Evolutionary conservation across 139 green algal genomes (phyloP), one percentile per base, ranked within the genome.

Genomic region (Chlamydomonas sp.): DNA sequence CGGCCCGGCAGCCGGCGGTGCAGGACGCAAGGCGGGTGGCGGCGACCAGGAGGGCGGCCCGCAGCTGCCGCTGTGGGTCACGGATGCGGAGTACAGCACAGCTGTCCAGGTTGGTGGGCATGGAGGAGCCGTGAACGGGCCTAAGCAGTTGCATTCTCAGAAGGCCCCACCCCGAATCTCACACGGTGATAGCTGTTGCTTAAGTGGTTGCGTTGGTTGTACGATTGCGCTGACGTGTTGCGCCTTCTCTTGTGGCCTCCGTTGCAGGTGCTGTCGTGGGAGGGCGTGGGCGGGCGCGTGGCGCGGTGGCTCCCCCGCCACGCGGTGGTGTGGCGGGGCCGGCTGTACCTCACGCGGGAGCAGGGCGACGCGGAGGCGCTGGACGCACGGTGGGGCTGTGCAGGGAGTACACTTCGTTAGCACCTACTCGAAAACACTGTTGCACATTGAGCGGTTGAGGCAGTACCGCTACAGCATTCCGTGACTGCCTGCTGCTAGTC

Each of bases 71-170:
- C 89, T 93, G 72, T 94, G 92, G 92, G 68, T 91, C 57, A 91
- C 72, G 7, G 92, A 93, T 20, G 79, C 90, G 12, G 92, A 94
- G 92, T 93, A 93, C 79, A 78, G 63, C 4, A 69, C 78, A 14
- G 79, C 77, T 59, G 86, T 90, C 68, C 18, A 75, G 31, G 31
- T 49, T 49, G n/a, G 81, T 87, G 31, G 31, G 31, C 31, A 49
- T 49, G 31, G 31, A 49, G 31, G 31, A 49, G 31, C 31, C 31
- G 31, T 49, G 31, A 49, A 49, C 31, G 31, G 31, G 31, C 31
- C 31, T 49, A 49, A 49, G 31, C 31, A 49, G 31, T 49, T 49
- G 31, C 31, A 49, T 49, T 49, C 31, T 49, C 31, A 49, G 31
- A 49, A 49, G 31, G 31, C 31, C 31, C 31, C 31, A 49, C 31